Evolutionary conservation across 208 protist species (phyloP).

Genomic region (Angomonas desouzai): DNA sequence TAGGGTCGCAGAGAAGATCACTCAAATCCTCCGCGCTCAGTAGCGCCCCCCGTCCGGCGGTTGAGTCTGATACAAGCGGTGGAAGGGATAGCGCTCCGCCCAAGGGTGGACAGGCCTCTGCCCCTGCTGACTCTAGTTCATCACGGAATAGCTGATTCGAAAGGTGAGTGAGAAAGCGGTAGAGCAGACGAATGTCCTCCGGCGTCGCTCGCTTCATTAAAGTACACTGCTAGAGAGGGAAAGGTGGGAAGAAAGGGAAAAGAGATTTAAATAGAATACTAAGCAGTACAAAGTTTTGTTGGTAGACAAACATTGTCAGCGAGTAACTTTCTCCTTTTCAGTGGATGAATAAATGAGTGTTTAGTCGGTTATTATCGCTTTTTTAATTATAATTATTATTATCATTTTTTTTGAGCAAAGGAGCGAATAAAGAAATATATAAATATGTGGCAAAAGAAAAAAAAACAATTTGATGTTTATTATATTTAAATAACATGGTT

Average conservation of each 20-base stretch:
- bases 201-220: background rate
- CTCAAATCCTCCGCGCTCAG: background rate
- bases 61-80: background rate
- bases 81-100: background rate
- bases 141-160: background rate
- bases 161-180: background rate
- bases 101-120: background rate
- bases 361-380: too few relatives aligned
- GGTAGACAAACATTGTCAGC: too few relatives aligned
- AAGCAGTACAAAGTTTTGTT: too few relatives aligned
- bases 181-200: background rate
- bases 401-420: conserved; percentile 7
- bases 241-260: background rate
- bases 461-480: too few relatives aligned
- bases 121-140: background rate
- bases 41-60: background rate
- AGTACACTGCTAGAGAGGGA: background rate
- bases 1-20: background rate
- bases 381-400: conserved; percentile 1
- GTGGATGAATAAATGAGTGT: too few relatives aligned
- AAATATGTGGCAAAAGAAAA: background rate
- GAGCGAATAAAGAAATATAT: conserved; percentile 3
- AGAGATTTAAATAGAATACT: background rate
- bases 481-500: too few relatives aligned
- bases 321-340: too few relatives aligned